Conservation (phyloP, 441 rosid species). For the Bocquillonia castaneifolia region DNA sequence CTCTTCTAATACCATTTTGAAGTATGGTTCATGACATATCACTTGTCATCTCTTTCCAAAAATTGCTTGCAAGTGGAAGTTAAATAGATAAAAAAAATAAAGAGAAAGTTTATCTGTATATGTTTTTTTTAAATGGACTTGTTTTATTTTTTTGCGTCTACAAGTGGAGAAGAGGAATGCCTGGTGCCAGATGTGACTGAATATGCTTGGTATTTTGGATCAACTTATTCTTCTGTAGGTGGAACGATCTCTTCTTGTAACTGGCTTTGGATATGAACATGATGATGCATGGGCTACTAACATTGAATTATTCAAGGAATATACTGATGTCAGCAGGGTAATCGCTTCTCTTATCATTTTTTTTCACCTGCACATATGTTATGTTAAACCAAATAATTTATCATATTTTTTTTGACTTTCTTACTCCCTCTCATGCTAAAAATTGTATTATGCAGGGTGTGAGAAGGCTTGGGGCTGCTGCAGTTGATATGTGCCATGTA, state of each 20-base stretch:
- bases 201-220: constrained; percentile 10
- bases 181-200: neutral
- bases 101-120: neutral
- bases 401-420: neutral
- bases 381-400: neutral
- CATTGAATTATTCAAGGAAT: constrained; percentile 88
- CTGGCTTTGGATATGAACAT: constrained; percentile 95
- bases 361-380: neutral
- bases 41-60: neutral
- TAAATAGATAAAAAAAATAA: neutral
- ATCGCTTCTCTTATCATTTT: neutral
- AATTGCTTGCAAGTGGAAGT: neutral
- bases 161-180: neutral
- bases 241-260: constrained; percentile 87
- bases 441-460: constrained; percentile 54
- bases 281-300: constrained; percentile 90
- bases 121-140: neutral
- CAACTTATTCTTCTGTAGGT: constrained; percentile 42
- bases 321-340: constrained; percentile 88
- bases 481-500: constrained; percentile 98
- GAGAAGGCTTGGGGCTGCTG: constrained; percentile 95
- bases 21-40: too few species aligned
- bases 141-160: constrained; percentile 5
- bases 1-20: too few species aligned
- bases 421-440: constrained; percentile 10